Percentiles rank a stretch among this genome's conserved stretches.
These are phyloP conservation scores for Tripterygium wilfordii DNA, from an alignment of 177 flowering plant species.

Conservation along the genomic window DNA sequence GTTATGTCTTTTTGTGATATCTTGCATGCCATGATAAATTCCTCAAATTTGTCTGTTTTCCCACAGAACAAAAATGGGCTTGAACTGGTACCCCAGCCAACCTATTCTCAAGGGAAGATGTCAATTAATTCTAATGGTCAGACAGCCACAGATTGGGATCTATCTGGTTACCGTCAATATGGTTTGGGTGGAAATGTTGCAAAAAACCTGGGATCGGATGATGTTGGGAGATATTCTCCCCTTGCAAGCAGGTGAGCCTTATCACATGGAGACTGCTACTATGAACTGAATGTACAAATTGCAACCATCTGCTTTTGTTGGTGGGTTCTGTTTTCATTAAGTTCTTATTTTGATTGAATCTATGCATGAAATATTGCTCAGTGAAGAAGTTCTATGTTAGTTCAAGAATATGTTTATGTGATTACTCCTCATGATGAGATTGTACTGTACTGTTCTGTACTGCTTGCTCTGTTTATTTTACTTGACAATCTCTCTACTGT, in stretches of 20 bases:
- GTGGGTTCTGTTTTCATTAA: slow-evolving; percentile 42
- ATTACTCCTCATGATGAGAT: too few relatives aligned
- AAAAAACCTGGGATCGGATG: slow-evolving; percentile 42
- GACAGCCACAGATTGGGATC: slow-evolving; percentile 49
- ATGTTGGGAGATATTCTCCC: slow-evolving; percentile 58
- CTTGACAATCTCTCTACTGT: too few relatives aligned
- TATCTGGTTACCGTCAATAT: slow-evolving; percentile 31
- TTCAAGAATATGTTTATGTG: too few relatives aligned
- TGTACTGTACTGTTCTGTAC: too few relatives aligned
- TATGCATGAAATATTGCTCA: background rate
- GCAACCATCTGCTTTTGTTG: slow-evolving; percentile 41
- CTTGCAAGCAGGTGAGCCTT: slow-evolving; percentile 75
- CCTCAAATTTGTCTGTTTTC: slow-evolving; percentile 11
- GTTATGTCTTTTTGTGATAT: slow-evolving; percentile 25
- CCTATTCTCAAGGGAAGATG: slow-evolving; percentile 46
- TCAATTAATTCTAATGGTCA: slow-evolving; percentile 37
- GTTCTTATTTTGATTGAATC: too few relatives aligned
- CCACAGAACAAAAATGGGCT: slow-evolving; percentile 68
- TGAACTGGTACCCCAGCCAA: slow-evolving; percentile 73
- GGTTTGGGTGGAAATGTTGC: slow-evolving; percentile 31
- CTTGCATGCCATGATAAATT: slow-evolving; percentile 4
- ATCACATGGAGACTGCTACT: slow-evolving; percentile 44
- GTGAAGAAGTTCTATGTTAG: too few relatives aligned
- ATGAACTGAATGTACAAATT: too few relatives aligned
- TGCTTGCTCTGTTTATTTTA: too few relatives aligned